Percentiles rank a stretch among this genome's conserved stretches.
Evolutionary conservation across 2,329 filamentous ascomycete species (phyloP).

Genomic region (Arthroderma sp.): DNA sequence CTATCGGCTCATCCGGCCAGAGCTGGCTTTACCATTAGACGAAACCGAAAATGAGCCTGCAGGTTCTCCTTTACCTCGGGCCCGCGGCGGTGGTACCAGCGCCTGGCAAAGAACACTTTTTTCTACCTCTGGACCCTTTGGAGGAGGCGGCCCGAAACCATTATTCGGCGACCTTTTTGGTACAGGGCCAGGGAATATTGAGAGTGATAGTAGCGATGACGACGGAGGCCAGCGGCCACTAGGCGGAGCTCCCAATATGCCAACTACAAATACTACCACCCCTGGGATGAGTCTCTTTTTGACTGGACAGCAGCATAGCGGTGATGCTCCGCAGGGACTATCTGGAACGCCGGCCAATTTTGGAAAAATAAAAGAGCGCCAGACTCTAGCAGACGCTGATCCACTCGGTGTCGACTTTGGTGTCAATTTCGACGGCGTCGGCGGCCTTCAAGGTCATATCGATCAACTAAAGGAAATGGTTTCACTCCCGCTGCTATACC

Average conservation of each 20-base stretch:
- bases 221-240: slow-evolving; percentile 56
- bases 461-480: slow-evolving; percentile 99
- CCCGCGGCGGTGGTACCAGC: slow-evolving; percentile 45
- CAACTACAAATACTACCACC: slow-evolving; percentile 41
- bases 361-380: slow-evolving; percentile 85
- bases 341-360: slow-evolving; percentile 64
- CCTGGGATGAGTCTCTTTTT: slow-evolving; percentile 42
- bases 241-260: slow-evolving; percentile 50
- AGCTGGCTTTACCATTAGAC: slow-evolving; percentile 57
- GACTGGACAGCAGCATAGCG: slow-evolving; percentile 40
- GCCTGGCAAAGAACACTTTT: slow-evolving; percentile 71
- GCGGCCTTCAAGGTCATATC: slow-evolving; percentile 83
- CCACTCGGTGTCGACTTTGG: slow-evolving; percentile 84
- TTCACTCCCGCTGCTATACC: slow-evolving; percentile 81
- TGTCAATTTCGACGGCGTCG: slow-evolving; percentile 88
- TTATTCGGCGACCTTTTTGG: slow-evolving; percentile 60
- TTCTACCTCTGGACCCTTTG: slow-evolving; percentile 85
- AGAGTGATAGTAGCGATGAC: slow-evolving; percentile 95
- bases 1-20: slow-evolving; percentile 73
- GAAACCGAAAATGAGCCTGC: slow-evolving; percentile 56
- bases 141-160: slow-evolving; percentile 60
- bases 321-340: slow-evolving; percentile 41
- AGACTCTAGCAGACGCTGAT: slow-evolving; percentile 83
- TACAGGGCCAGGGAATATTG: slow-evolving; percentile 60
- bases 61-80: slow-evolving; percentile 55